Evolutionary conservation across 805 yeast genomes (phyloP), one percentile per base, ranked within the genome.

Genomic region (Wickerhamomyces xylosicus): DNA sequence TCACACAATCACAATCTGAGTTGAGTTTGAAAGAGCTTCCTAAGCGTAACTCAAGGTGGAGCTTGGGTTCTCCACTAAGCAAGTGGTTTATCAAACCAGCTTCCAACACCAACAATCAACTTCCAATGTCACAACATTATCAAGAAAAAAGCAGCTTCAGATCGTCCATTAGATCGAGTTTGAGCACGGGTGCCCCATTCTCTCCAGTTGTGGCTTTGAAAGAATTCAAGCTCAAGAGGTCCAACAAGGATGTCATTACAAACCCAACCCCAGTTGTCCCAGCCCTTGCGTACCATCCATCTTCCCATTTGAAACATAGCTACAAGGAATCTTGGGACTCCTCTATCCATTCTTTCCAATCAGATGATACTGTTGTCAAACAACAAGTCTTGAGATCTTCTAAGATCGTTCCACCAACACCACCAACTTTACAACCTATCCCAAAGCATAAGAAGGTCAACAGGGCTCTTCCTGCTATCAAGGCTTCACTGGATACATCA

Each of bases 11-110:
- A 19, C 35, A 33, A 29, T 50, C 54, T 3, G 47, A 47, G 33
- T 31, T 40, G 6, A 48, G 54, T 15, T 31, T 50, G 27, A 46
- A 49, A 31, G 49, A 44, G 7, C 47, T 50, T 2, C 45, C 27
- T 3, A 35, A 37, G 3, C 41, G 40, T 5, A 35, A 33, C 19
- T 39, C 52, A 4, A 52, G 41, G 9, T 52, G 54, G 56, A 44
- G 38, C 33, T 21, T 52, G 32, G 49, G 44, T 36, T 47, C 56
- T 3, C 58, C 58, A 14, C 33, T 54, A 31, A 50, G 54, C 25
- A 50, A 37, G 31, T 54, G 57, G 57, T 54, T 54, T 37, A 47
- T 41, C 8, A 52, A 47, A 37, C 47, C 31, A 28, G n/a, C 43
- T 9, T 39, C 51, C 25, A 21, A 21, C 25, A 21, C 25, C 25